phyloP scores from a whole-genome alignment of 2,329 filamentous ascomycete species.

The Paecilomyces niveus region DNA sequence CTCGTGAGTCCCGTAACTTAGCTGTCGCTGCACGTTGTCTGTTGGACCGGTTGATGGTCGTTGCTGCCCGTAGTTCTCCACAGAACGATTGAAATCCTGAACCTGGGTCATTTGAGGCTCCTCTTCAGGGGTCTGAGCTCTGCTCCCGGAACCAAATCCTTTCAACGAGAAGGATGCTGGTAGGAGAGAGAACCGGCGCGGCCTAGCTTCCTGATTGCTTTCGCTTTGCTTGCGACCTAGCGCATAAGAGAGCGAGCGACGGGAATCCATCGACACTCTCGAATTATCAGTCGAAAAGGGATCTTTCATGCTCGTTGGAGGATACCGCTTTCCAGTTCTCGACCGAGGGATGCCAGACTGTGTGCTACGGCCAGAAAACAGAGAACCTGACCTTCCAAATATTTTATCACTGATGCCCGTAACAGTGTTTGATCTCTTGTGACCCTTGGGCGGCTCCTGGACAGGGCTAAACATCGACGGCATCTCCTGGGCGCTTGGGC shows the following conservation, averaged over 20 bases:
- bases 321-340: conserved; percentile 62
- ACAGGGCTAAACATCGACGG: conserved; percentile 52
- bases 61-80: conserved; percentile 18
- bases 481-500: conserved; percentile 53
- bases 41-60: conserved; percentile 31
- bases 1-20: conserved; percentile 27
- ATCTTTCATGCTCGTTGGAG: conserved; percentile 84
- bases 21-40: conserved; percentile 18
- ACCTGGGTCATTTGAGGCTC: conserved; percentile 32
- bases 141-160: conserved; percentile 54
- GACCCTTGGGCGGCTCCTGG: conserved; percentile 41
- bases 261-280: conserved; percentile 65
- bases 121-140: conserved; percentile 39
- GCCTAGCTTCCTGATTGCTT: conserved; percentile 54
- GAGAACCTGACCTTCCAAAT: conserved; percentile 73
- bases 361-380: conserved; percentile 57
- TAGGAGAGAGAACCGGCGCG: conserved; percentile 64
- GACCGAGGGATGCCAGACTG: conserved; percentile 32
- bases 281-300: conserved; percentile 54
- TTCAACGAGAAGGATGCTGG: conserved; percentile 59
- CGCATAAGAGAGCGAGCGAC: conserved; percentile 64
- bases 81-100: conserved; percentile 13
- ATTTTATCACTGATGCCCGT: conserved; percentile 77
- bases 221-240: conserved; percentile 65
- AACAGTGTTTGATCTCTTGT: conserved; percentile 68